Conservation (phyloP, 306 rosid species). For the Inga leiocalycina region DNA sequence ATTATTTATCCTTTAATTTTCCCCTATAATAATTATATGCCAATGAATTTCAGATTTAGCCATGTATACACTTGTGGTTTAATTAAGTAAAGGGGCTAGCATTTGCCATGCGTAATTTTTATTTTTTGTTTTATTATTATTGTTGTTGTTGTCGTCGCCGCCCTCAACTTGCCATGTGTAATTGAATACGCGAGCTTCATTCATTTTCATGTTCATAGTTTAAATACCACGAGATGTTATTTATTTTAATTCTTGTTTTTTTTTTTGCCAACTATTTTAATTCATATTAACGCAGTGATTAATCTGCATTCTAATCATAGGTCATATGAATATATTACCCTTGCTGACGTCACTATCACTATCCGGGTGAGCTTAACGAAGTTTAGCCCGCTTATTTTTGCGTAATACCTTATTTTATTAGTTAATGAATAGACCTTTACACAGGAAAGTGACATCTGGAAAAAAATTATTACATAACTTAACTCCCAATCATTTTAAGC, state of each 20-base stretch:
- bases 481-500: neutral
- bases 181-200: too few species aligned
- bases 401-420: neutral
- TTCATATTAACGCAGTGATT: neutral
- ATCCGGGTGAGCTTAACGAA: slow-evolving; percentile 1
- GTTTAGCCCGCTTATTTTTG: neutral
- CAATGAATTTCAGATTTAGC: neutral
- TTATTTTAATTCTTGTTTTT: too few species aligned
- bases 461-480: neutral
- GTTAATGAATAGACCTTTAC: slow-evolving; percentile 4
- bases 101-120: too few species aligned
- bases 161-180: too few species aligned
- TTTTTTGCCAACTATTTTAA: too few species aligned
- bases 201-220: neutral
- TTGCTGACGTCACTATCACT: neutral
- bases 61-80: too few species aligned
- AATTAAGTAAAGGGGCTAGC: too few species aligned
- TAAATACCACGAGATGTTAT: too few species aligned
- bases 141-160: too few species aligned
- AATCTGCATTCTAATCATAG: neutral
- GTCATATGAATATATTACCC: neutral
- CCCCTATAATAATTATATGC: neutral
- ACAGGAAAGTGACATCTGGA: slow-evolving; percentile 14
- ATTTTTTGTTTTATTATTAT: too few species aligned
- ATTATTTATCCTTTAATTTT: neutral